These are phyloP conservation scores for Orbilia javanica DNA, from an alignment of 2,329 filamentous ascomycete species.

Conservation along the genomic window DNA sequence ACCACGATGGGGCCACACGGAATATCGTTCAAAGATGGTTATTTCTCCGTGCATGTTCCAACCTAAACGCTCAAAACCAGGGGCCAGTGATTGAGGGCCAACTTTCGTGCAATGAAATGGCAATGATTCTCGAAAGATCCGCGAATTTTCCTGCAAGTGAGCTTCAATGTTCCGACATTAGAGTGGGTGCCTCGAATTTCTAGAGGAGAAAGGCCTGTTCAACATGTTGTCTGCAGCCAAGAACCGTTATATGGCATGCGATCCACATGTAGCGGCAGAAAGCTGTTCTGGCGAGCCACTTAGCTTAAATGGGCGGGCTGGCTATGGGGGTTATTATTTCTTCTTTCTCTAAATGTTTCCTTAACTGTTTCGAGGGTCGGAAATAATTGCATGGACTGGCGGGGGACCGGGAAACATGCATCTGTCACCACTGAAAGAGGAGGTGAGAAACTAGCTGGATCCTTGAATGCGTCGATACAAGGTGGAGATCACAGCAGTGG, in stretches of 20 bases:
- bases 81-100: background rate
- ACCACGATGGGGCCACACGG: background rate
- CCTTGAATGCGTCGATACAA: constrained; percentile 51
- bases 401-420: constrained; percentile 59
- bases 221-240: constrained; percentile 56
- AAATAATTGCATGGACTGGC: constrained; percentile 56
- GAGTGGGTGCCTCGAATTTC: constrained; percentile 42
- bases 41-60: constrained; percentile 18
- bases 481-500: constrained; percentile 45
- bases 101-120: constrained; percentile 8
- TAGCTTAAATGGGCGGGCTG: constrained; percentile 50
- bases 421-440: constrained; percentile 54
- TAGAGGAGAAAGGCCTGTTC: constrained; percentile 32
- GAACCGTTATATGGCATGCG: constrained; percentile 59
- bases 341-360: constrained; percentile 59
- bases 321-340: constrained; percentile 35
- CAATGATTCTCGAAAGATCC: constrained; percentile 56
- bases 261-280: constrained; percentile 56
- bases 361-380: constrained; percentile 50
- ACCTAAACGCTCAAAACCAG: constrained; percentile 1
- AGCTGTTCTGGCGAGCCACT: constrained; percentile 47
- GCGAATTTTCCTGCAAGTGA: constrained; percentile 36
- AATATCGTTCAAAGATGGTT: constrained; percentile 21
- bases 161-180: constrained; percentile 21
- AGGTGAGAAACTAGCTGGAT: constrained; percentile 38